Conservation (phyloP, 768 basidiomycete genomes). For the Xanthoconium stramineum region DNA sequence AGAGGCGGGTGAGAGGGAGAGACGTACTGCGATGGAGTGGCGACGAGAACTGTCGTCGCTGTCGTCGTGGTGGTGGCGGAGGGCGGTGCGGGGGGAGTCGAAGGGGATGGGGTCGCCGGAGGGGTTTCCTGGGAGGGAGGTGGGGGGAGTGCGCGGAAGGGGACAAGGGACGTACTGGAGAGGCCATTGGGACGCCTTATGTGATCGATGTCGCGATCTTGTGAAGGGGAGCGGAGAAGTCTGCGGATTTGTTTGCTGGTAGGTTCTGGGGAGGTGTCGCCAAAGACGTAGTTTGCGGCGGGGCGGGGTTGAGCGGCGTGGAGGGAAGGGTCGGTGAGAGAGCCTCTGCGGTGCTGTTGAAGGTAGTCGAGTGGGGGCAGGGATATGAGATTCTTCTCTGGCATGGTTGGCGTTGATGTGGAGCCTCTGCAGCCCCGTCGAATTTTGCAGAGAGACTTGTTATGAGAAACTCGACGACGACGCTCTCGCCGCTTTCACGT, state of each 20-base stretch:
- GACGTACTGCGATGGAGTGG: conserved; percentile 67
- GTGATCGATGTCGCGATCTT: conserved; percentile 37
- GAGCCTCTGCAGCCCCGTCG: neutral
- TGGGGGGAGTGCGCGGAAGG: conserved; percentile 8
- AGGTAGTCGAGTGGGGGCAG: conserved; percentile 76
- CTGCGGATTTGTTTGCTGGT: conserved; percentile 45
- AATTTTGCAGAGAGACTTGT: conserved; percentile 13
- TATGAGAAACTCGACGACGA: conserved; percentile 20
- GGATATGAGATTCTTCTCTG: conserved; percentile 42
- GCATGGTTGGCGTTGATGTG: neutral
- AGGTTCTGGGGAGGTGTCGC: conserved; percentile 48
- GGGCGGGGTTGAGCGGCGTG: conserved; percentile 60
- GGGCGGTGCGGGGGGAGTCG: conserved; percentile 27
- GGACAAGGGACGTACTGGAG: conserved; percentile 22
- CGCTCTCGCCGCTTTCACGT: conserved; percentile 12
- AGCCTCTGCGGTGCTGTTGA: conserved; percentile 78
- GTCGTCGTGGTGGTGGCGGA: conserved; percentile 42
- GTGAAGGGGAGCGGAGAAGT: conserved; percentile 56
- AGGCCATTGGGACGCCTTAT: conserved; percentile 13
- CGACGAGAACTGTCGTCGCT: conserved; percentile 69
- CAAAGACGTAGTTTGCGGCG: conserved; percentile 66
- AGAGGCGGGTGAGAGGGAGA: neutral
- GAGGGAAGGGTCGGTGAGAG: conserved; percentile 79
- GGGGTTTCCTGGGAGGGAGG: conserved; percentile 24
- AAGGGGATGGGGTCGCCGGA: conserved; percentile 14